phyloP scores from a whole-genome alignment of 306 rosid genomes.

The Canavalia gladiata region DNA sequence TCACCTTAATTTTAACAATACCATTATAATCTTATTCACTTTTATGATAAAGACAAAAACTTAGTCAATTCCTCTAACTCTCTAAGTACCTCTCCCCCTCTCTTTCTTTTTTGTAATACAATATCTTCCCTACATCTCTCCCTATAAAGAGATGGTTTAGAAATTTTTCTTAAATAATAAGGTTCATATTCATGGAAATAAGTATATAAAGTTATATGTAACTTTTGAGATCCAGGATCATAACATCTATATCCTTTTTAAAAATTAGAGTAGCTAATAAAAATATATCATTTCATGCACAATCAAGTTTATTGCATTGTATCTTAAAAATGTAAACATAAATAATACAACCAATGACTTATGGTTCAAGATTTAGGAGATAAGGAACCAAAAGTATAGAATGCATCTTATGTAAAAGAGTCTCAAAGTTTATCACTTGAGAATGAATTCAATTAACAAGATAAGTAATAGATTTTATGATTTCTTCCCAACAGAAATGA shows the following conservation, averaged over 20 bases:
- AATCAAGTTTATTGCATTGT: background rate
- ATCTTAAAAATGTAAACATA: background rate
- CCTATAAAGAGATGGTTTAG: background rate
- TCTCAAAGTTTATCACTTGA: background rate
- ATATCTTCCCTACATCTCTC: background rate
- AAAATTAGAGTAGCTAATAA: conserved; percentile 8
- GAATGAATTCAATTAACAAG: conserved; percentile 24
- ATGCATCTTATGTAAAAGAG: background rate
- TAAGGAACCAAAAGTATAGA: background rate
- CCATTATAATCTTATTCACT: no score
- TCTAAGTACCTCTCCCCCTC: background rate
- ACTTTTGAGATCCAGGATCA: background rate
- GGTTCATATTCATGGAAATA: background rate
- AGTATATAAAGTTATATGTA: background rate
- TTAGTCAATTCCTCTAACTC: background rate
- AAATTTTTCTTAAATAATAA: background rate
- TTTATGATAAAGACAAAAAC: background rate
- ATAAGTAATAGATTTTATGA: background rate
- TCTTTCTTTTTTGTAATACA: no score
- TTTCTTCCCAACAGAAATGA: conserved; percentile 5
- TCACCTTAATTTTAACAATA: no score
- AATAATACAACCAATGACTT: background rate
- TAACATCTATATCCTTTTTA: background rate
- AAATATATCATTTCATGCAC: background rate
- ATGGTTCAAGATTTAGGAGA: conserved; percentile 2